Base-by-base conservation (phyloP, 2,329 filamentous ascomycete genomes). In the Shiraia sp. region DNA sequence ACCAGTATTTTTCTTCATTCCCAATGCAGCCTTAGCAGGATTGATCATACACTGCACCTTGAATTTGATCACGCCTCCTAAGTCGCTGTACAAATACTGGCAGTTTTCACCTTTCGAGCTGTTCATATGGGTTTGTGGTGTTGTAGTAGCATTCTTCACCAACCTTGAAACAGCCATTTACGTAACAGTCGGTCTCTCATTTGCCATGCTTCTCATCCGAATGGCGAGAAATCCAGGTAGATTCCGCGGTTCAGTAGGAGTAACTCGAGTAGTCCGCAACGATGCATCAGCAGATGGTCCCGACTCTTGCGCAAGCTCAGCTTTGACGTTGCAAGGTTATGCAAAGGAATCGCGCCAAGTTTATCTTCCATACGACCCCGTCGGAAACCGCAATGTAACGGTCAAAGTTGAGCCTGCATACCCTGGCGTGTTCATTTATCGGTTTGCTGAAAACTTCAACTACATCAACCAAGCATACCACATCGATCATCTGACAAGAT, bases 11-110 rank as follows among this genome's bases (percentile, higher is more conserved):
- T 95, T 83, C 73, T 96, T 90, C 70, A 96, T 96, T 38, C 89
- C 91, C 0, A 87, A 79, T 49, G 82, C 90, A 3, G 81, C 84
- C 6, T 79, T 96, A 2, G 79, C 90, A 0, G 91, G 84, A 22
- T 87, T 96, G 61, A 95, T 96, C 54, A 95, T 96, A 50, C 91
- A 96, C 65, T 91, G 91, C 2, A 90, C 96, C 2, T 86, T 87
- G 41, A 91, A 96, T 64, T 73, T 96, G 41, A 87, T 96, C 65
- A 95, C 90, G 0, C 84, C 89, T 0, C 91, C 91, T 3, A 89
- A 92, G 64, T 90, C 86, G 0, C 78, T 96, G 10, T 93, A 95
- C 68, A 87, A 91, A 62, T 96, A 96, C 72, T 96, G 91, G 90
- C 81, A 83, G 27, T 86, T 96, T 10, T 92, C 89, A 0, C 92